Conservation (phyloP, 768 basidiomycete species). For the Obba rivulosa region DNA sequence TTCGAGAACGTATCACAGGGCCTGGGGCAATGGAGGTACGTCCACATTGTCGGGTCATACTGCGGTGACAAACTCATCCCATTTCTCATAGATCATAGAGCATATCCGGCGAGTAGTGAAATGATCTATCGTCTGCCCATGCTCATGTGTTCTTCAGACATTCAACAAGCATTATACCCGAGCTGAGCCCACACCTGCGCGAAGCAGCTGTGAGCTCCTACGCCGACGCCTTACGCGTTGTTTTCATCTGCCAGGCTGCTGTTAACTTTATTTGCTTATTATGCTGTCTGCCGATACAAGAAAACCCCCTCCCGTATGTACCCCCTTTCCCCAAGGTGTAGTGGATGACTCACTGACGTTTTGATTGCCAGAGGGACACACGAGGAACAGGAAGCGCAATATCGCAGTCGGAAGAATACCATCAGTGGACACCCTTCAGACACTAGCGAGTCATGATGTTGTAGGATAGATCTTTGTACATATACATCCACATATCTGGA, state of each 20-base stretch:
- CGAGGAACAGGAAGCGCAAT: constrained; percentile 56
- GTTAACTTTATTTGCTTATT: constrained; percentile 64
- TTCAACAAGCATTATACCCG: constrained; percentile 66
- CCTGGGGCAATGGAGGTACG: constrained; percentile 68
- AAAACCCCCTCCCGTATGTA: constrained; percentile 54
- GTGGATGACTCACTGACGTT: background rate
- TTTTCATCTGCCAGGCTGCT: constrained; percentile 76
- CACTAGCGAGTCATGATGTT: constrained; percentile 2
- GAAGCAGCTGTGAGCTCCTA: constrained; percentile 72
- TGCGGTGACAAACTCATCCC: constrained; percentile 2
- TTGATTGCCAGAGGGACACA: constrained; percentile 44
- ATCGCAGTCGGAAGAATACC: constrained; percentile 35
- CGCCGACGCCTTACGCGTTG: constrained; percentile 70
- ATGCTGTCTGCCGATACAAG: constrained; percentile 70
- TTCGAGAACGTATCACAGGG: constrained; percentile 72
- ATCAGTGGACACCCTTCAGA: constrained; percentile 7
- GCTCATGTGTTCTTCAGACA: constrained; percentile 38
- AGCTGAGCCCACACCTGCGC: constrained; percentile 47
- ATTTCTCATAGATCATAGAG: constrained; percentile 57
- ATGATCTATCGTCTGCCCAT: constrained; percentile 1
- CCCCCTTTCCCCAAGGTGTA: background rate
- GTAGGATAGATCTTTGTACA: background rate
- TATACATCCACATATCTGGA: background rate
- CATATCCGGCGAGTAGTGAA: constrained; percentile 47
- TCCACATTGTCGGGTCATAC: constrained; percentile 8